Percentiles rank a stretch among this genome's conserved stretches.
Evolutionary conservation across 1,284 basidiomycete genomes (phyloP).

Genomic region (Ustilago tritici): DNA sequence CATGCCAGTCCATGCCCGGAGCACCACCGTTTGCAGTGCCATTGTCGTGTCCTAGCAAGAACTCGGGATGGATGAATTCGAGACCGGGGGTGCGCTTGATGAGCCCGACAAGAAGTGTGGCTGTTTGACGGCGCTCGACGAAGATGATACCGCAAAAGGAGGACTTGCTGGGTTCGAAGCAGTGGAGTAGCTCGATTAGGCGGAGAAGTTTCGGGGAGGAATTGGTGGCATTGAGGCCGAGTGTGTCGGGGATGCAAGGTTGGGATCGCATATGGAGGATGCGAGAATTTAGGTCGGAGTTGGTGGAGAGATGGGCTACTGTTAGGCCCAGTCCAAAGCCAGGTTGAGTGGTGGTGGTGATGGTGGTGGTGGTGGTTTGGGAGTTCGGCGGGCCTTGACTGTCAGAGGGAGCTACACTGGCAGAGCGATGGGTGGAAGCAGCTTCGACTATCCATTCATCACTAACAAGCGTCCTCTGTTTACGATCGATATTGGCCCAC

Average conservation of each 20-base stretch:
- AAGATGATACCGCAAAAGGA: slow-evolving; percentile 61
- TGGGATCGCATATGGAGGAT: slow-evolving; percentile 31
- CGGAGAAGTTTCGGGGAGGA: slow-evolving; percentile 45
- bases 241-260: slow-evolving; percentile 19
- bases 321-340: slow-evolving; percentile 9
- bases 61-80: slow-evolving; percentile 47
- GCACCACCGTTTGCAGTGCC: slow-evolving; percentile 18
- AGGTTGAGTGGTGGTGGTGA: background rate
- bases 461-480: slow-evolving; percentile 27
- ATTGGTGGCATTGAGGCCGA: slow-evolving; percentile 24
- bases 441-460: slow-evolving; percentile 35
- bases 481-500: slow-evolving; percentile 16
- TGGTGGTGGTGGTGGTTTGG: background rate
- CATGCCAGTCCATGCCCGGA: slow-evolving; percentile 52
- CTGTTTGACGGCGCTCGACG: slow-evolving; percentile 53
- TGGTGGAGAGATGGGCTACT: slow-evolving; percentile 25
- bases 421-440: slow-evolving; percentile 14
- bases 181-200: slow-evolving; percentile 48
- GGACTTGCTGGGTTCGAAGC: slow-evolving; percentile 23
- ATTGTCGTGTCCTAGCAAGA: slow-evolving; percentile 50
- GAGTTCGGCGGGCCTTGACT: slow-evolving; percentile 2
- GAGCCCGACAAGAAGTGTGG: slow-evolving; percentile 50
- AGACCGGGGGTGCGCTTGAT: slow-evolving; percentile 43
- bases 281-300: slow-evolving; percentile 30
- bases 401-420: slow-evolving; percentile 1